phyloP scores from a whole-genome alignment of 805 yeast genomes.

The Saturnispora mendoncae region DNA sequence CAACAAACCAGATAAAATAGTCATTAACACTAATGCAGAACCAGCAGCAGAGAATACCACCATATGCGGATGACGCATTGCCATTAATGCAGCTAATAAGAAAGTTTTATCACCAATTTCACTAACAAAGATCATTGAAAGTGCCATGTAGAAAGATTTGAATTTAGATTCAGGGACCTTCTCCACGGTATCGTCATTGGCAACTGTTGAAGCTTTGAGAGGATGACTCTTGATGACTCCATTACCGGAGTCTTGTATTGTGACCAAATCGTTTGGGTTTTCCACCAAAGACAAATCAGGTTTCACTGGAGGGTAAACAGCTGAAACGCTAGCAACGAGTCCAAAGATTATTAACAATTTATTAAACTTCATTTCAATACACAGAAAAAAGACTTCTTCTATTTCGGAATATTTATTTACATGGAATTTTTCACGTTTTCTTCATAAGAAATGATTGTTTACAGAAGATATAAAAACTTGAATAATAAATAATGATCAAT shows the following conservation, averaged over 20 bases:
- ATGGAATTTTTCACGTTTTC: not conserved
- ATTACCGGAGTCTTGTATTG: constrained; percentile 11
- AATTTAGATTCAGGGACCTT: constrained; percentile 11
- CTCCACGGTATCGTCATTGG: not conserved
- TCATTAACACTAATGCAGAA: constrained; percentile 79
- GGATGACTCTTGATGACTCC: not conserved
- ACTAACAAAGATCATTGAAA: constrained; percentile 87
- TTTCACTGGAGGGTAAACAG: constrained; percentile 16
- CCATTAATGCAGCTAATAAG: constrained; percentile 94
- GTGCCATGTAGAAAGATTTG: constrained; percentile 60
- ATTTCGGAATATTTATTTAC: not conserved
- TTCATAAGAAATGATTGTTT: not conserved
- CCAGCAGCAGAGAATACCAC: constrained; percentile 88
- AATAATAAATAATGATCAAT: constrained; percentile 11
- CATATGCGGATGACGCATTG: constrained; percentile 81
- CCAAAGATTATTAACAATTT: not conserved
- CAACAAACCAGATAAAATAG: constrained; percentile 78
- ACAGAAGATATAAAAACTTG: constrained; percentile 1
- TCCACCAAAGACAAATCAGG: constrained; percentile 5
- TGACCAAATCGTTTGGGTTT: constrained; percentile 13
- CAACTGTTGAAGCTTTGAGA: not conserved
- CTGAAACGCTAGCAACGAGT: constrained; percentile 3
- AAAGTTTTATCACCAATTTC: constrained; percentile 98
- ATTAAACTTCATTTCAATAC: not conserved
- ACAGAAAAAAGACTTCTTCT: not conserved